These are phyloP conservation scores for Tulasnella sp. DNA, from an alignment of 768 basidiomycete species.

Conservation along the genomic window DNA sequence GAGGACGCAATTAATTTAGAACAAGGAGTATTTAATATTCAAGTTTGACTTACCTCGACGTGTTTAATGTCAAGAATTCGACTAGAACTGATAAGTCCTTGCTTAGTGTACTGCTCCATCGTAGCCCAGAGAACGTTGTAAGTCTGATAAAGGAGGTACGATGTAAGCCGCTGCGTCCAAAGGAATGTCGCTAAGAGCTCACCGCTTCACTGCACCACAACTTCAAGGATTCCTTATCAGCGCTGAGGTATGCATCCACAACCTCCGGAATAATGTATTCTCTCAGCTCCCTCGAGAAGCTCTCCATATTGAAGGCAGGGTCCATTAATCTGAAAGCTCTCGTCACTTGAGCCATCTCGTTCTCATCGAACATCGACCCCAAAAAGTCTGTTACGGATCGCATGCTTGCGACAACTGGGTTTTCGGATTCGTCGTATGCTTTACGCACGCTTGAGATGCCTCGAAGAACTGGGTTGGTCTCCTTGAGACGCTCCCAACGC, in stretches of 20 bases:
- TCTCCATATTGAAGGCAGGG: slow-evolving; percentile 72
- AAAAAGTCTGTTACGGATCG: slow-evolving; percentile 75
- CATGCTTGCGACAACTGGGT: slow-evolving; percentile 67
- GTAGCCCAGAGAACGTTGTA: slow-evolving; percentile 98
- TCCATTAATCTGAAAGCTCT: slow-evolving; percentile 79
- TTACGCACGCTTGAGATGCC: slow-evolving; percentile 45
- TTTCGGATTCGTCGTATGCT: slow-evolving; percentile 84
- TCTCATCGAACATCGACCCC: slow-evolving; percentile 81
- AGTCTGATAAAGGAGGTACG: slow-evolving; percentile 38
- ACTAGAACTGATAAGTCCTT: slow-evolving; percentile 84
- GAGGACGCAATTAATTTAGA: background rate
- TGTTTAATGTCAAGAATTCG: slow-evolving; percentile 94
- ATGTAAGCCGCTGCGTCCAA: background rate
- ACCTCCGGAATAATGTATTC: slow-evolving; percentile 98
- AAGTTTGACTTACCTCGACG: slow-evolving; percentile 61
- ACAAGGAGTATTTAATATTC: background rate
- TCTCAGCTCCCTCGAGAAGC: slow-evolving; percentile 76
- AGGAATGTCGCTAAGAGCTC: slow-evolving; percentile 25
- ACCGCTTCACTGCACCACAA: slow-evolving; percentile 96
- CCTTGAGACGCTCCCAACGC: slow-evolving; percentile 67
- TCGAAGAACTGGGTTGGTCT: slow-evolving; percentile 63
- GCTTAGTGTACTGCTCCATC: slow-evolving; percentile 83
- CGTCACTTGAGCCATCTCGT: slow-evolving; percentile 92
- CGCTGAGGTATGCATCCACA: slow-evolving; percentile 88
- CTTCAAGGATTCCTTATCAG: slow-evolving; percentile 71